Percentiles rank a stretch among this genome's conserved stretches.
Conservation (phyloP, 352 stramenopile species). For the Pythium pectinolyticum region DNA sequence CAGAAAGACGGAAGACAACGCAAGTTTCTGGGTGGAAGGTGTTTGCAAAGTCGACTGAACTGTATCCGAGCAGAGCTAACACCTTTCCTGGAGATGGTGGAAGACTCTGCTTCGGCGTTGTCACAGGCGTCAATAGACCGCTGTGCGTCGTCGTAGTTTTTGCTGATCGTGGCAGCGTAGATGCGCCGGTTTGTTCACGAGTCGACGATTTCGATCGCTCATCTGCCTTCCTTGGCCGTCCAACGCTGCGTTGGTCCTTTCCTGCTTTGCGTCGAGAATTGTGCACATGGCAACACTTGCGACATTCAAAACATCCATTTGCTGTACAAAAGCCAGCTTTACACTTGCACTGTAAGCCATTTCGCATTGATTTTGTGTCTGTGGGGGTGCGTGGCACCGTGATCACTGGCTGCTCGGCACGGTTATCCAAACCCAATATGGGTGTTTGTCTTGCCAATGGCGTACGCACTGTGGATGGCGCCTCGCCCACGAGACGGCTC, state of each 20-base stretch:
- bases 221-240: background rate
- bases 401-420: too few species aligned
- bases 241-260: background rate
- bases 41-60: background rate
- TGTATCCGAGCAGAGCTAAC: background rate
- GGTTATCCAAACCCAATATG: too few species aligned
- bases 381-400: too few species aligned
- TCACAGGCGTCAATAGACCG: background rate
- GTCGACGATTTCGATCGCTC: background rate
- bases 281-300: background rate
- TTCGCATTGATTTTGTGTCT: background rate
- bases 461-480: too few species aligned
- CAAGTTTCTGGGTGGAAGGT: background rate
- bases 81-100: background rate
- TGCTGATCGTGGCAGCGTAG: background rate
- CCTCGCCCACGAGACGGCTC: too few species aligned
- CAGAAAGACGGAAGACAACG: background rate
- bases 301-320: background rate
- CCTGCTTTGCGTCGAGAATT: background rate
- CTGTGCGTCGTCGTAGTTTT: background rate
- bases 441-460: too few species aligned
- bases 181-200: background rate
- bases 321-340: background rate
- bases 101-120: background rate
- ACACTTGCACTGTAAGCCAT: background rate